Percentiles rank a stretch among this genome's conserved stretches.
These are phyloP conservation scores for Coniochaeta sp. DNA, from an alignment of 2,329 filamentous ascomycete species.

Conservation along the genomic window DNA sequence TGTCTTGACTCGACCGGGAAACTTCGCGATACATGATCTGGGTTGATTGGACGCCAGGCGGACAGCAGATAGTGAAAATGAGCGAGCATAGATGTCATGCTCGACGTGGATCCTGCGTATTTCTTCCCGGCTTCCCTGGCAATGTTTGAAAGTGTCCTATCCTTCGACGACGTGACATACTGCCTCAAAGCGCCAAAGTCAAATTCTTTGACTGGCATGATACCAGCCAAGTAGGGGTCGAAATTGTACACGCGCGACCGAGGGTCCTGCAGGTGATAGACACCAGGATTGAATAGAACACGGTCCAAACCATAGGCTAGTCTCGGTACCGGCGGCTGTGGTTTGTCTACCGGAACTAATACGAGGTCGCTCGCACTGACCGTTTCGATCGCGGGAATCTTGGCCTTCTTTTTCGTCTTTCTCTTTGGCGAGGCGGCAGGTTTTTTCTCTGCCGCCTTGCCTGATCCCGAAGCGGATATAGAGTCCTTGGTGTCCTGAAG, in stretches of 20 bases:
- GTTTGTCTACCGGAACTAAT: conserved; percentile 22
- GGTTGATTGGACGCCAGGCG: conserved; percentile 66
- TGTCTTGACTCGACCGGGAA: conserved; percentile 54
- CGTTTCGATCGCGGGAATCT: conserved; percentile 11
- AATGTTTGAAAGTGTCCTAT: conserved; percentile 61
- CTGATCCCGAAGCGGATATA: neutral
- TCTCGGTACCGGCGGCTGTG: conserved; percentile 40
- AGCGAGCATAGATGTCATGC: conserved; percentile 79
- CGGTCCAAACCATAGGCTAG: conserved; percentile 72
- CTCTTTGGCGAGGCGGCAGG: neutral
- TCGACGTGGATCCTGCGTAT: conserved; percentile 93
- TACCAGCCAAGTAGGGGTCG: conserved; percentile 83
- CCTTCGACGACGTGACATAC: conserved; percentile 89
- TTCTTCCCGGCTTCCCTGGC: conserved; percentile 62
- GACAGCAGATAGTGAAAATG: conserved; percentile 95
- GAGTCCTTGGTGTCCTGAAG: neutral
- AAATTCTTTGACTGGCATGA: conserved; percentile 91
- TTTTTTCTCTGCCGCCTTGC: neutral
- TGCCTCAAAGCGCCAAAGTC: conserved; percentile 80
- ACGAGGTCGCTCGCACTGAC: conserved; percentile 18
- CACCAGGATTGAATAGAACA: conserved; percentile 91
- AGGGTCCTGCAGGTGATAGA: conserved; percentile 85
- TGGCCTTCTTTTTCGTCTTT: conserved; percentile 5
- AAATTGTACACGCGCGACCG: conserved; percentile 91
- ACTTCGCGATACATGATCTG: conserved; percentile 55